Base-by-base conservation (phyloP, 1,284 basidiomycete genomes). In the Xerocomus minutiporus region DNA sequence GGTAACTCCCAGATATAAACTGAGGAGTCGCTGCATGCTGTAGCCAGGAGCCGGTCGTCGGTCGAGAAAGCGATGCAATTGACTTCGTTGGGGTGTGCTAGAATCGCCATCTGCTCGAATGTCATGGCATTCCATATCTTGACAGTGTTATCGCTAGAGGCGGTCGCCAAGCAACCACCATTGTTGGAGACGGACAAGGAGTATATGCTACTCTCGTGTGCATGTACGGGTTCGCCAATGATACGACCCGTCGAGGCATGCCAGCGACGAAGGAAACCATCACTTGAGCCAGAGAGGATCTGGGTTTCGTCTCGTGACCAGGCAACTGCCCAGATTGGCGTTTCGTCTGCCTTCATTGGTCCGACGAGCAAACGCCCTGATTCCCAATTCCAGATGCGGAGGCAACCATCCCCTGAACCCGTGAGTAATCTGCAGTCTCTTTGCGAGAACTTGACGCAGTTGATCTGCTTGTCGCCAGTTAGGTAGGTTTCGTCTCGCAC, bases 101-200 rank as follows among this genome's bases (percentile, higher is more conserved):
- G 42, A 26, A 47, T 50, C 13, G 62, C 65, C 43, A 68, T 48
- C 42, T 56, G 62, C 28, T 69, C 55, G 8, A 66, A 52, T 4
- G 64, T 68, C 3, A 41, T 57, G 42, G 61, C 45, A 8, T 68
- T 66, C 66, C 69, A 68, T 56, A 70, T 51, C 34, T 66, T 71
- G 50, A 67, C 58, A 11, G 63, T 69, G 25, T 17, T 41, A 41
- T 71, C 68, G 28, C 50, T 55, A 28, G 69, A 71, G 17, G 61
- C 66, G 28, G 59, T 70, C 0, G 67, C 67, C 17, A 65, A 34
- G 49, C 41, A 67, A 29, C 45, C 41, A 20, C 61, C 64, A 32
- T 56, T 63, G 42, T 68, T 62, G 7, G 62, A 67, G 39, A 67
- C 45, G 17, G 64, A 58, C 39, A 64, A 31, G 35, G 64, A 67